Evolutionary conservation across 192 early-diverging fungal genomes (phyloP), one percentile per base, ranked within the genome.

Genomic region (Fimicolochytrium jonesii): DNA sequence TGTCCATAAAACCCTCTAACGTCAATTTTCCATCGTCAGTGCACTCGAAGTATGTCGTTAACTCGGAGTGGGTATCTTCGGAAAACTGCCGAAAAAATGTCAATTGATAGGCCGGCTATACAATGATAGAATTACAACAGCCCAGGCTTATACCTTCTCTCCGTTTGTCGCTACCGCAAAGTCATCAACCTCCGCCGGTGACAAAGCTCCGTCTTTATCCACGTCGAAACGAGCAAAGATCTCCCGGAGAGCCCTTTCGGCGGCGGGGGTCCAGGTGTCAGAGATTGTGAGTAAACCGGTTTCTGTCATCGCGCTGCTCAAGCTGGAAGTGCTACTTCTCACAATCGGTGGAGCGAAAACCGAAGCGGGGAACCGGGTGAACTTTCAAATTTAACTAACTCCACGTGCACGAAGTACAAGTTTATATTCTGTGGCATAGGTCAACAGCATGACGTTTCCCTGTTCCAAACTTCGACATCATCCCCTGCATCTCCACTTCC

Each of bases 1-100:
- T 83, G 67, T 94, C 87, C 39, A 89, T 45, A 56, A 92, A 94
- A 6, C 92, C 92, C 34, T 76, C 77, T 22, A 69, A 72, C 1
- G 86, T 84, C 50, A 94, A 60, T 20, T 78, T 43, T 6, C 86
- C 85, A 17, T 83, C 74, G 3, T 78, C 68, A n/a, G 79, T 82
- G 28, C 80, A 75, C 41, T 89, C 80, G 51, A 93, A 84, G 34
- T 80, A 81, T 23, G 74, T 75, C 20, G 70, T 73, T 28, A 93
- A 87, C 56, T 93, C 91, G n/a, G 43, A 52, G 28, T 68, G 33
- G 26, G 70, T 63, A 7, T 29, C 65, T 45, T 76, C 63, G 32
- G 69, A 66, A 49, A 76, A 76, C 75, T 76, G 42, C 3, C 22
- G 18, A 26, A 29, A 2, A 13, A 37, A 9, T 6, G 25, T n/a